A percentile compares a stretch with the other conserved stretches of the same genome.
These are phyloP conservation scores for Arabidopsis hybrid DNA, from an alignment of 441 rosid genomes.

Conservation along the genomic window DNA sequence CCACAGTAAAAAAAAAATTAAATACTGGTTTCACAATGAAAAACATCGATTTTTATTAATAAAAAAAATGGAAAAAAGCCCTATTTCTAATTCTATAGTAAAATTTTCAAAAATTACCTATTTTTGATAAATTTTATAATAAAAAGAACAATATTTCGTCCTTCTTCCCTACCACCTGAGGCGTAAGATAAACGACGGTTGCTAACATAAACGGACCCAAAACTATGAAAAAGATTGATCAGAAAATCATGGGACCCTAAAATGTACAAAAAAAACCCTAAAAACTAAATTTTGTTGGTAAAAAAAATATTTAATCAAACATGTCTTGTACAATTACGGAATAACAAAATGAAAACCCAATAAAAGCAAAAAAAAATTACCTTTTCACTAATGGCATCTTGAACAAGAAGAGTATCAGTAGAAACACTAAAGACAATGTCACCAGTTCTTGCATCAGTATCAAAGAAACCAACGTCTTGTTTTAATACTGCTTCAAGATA, in stretches of 20 bases:
- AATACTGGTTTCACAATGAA: no score
- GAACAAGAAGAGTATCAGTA: slow-evolving; percentile 96
- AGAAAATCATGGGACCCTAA: slow-evolving; percentile 33
- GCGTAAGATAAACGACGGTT: slow-evolving; percentile 33
- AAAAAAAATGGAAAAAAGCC: no score
- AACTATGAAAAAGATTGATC: slow-evolving; percentile 29
- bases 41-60: no score
- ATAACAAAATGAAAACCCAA: not conserved
- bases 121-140: no score
- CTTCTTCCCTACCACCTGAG: slow-evolving; percentile 4
- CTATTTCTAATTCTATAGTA: no score
- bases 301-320: not conserved
- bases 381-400: slow-evolving; percentile 99
- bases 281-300: slow-evolving; percentile 29
- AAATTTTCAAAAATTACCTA: no score
- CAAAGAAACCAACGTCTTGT: slow-evolving; percentile 98
- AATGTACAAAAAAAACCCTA: not conserved
- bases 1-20: not conserved
- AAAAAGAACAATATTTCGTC: not conserved
- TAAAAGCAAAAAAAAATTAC: slow-evolving; percentile 41
- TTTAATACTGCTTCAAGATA: slow-evolving; percentile 92
- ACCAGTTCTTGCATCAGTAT: slow-evolving; percentile 98
- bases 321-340: slow-evolving; percentile 27
- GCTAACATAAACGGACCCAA: slow-evolving; percentile 36
- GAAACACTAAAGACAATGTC: slow-evolving; percentile 97